Conservation (phyloP, 306 rosid species). For the Cucumis cinereus region DNA sequence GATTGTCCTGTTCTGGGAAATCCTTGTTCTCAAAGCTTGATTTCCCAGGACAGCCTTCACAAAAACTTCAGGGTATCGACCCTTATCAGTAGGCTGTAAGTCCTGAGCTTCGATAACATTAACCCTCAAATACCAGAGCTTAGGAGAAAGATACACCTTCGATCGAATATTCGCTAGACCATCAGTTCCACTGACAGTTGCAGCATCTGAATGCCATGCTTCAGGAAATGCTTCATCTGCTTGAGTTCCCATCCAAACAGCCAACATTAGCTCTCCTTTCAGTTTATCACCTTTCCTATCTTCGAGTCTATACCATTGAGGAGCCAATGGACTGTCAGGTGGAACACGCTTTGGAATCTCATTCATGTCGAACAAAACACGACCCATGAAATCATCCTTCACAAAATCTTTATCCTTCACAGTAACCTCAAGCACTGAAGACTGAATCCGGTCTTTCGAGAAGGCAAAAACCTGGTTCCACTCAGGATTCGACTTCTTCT, state of each 20-base stretch:
- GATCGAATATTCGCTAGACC: slow-evolving; percentile 83
- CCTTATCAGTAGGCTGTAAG: slow-evolving; percentile 58
- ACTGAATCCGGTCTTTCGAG: slow-evolving; percentile 80
- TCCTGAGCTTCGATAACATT: slow-evolving; percentile 97
- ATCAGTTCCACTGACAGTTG: slow-evolving; percentile 72
- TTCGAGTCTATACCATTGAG: slow-evolving; percentile 91
- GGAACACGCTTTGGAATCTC: slow-evolving; percentile 94
- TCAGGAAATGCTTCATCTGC: slow-evolving; percentile 98
- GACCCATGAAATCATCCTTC: slow-evolving; percentile 86
- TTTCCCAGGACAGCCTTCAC: slow-evolving; percentile 74
- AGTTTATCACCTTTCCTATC: slow-evolving; percentile 55
- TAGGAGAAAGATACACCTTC: slow-evolving; percentile 89
- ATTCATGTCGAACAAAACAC: slow-evolving; percentile 57
- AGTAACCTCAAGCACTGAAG: slow-evolving; percentile 66
- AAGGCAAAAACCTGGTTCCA: slow-evolving; percentile 95
- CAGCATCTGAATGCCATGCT: slow-evolving; percentile 97
- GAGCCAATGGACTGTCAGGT: slow-evolving; percentile 87
- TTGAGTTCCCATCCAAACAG: slow-evolving; percentile 99
- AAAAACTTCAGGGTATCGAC: slow-evolving; percentile 76
- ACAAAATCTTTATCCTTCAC: slow-evolving; percentile 85
- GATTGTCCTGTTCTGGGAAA: slow-evolving; percentile 56
- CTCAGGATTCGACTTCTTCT: slow-evolving; percentile 86
- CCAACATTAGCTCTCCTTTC: slow-evolving; percentile 89
- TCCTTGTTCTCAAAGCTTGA: slow-evolving; percentile 63
- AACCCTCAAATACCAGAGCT: slow-evolving; percentile 97